Conservation (phyloP, 441 rosid genomes). For the Gossypium schwendimanii region DNA sequence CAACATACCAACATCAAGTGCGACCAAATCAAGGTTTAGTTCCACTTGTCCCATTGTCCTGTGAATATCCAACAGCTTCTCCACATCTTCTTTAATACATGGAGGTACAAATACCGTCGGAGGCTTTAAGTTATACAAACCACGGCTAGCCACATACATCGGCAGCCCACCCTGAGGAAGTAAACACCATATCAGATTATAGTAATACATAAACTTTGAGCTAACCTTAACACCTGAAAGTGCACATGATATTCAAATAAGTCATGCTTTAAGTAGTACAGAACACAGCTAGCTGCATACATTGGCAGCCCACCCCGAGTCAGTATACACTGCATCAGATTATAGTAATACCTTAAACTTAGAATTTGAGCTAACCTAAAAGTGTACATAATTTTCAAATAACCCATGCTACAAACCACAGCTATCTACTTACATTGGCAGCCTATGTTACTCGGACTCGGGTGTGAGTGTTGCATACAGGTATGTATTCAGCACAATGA, state of each 20-base stretch:
- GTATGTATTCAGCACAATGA: too few species aligned
- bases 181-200: conserved; percentile 12
- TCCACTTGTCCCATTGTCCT: conserved; percentile 75
- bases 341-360: neutral
- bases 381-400: conserved; percentile 50
- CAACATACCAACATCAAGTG: conserved; percentile 65
- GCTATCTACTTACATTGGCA: conserved; percentile 78
- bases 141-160: conserved; percentile 85
- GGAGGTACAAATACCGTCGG: conserved; percentile 84
- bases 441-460: too few species aligned
- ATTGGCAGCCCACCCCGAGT: conserved; percentile 77
- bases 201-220: neutral
- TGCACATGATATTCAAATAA: conserved; percentile 49
- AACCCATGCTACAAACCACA: conserved; percentile 47
- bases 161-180: conserved; percentile 71
- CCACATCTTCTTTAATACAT: conserved; percentile 71
- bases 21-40: conserved; percentile 61
- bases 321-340: conserved; percentile 9
- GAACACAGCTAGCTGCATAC: conserved; percentile 77
- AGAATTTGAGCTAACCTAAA: neutral
- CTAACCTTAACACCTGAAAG: neutral
- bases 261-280: conserved; percentile 50
- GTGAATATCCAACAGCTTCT: conserved; percentile 66
- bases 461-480: too few species aligned
- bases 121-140: conserved; percentile 80